Evolutionary conservation across 768 basidiomycete genomes (phyloP).

Genomic region (Guyanaporus albipodus): DNA sequence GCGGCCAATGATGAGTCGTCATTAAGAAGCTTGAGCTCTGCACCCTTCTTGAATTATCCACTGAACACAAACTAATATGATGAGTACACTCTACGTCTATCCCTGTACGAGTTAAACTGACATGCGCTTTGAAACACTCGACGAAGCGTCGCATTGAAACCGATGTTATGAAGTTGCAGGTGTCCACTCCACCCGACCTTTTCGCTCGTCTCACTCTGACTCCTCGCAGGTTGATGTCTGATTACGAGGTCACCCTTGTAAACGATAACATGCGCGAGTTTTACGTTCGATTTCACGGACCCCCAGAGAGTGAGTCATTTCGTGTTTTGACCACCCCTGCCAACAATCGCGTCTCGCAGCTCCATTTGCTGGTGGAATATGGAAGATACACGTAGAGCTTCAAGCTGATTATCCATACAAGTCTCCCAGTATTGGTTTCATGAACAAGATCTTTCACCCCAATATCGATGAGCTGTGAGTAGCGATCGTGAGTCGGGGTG

Average conservation of each 20-base stretch:
- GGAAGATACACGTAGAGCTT: constrained; percentile 99
- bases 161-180: constrained; percentile 98
- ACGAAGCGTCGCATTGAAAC: constrained; percentile 96
- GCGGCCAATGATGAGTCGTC: constrained; percentile 13
- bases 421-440: constrained; percentile 97
- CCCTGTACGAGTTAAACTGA: constrained; percentile 24
- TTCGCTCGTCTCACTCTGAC: constrained; percentile 10
- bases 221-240: constrained; percentile 83
- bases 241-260: constrained; percentile 95
- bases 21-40: constrained; percentile 12
- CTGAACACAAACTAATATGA: constrained; percentile 44
- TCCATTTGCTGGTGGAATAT: constrained; percentile 95
- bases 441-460: constrained; percentile 99
- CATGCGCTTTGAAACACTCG: constrained; percentile 45
- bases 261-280: constrained; percentile 99
- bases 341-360: constrained; percentile 44
- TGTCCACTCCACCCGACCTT: not conserved
- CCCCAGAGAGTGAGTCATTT: constrained; percentile 75
- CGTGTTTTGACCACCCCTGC: constrained; percentile 1
- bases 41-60: constrained; percentile 13
- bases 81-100: constrained; percentile 43
- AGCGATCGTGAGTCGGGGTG: constrained; percentile 1
- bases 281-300: constrained; percentile 93
- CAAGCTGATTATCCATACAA: constrained; percentile 99
- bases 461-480: constrained; percentile 98